Evolutionary conservation across 441 rosid species (phyloP), one percentile per base, ranked within the genome.

Genomic region (Jatropha multifida): DNA sequence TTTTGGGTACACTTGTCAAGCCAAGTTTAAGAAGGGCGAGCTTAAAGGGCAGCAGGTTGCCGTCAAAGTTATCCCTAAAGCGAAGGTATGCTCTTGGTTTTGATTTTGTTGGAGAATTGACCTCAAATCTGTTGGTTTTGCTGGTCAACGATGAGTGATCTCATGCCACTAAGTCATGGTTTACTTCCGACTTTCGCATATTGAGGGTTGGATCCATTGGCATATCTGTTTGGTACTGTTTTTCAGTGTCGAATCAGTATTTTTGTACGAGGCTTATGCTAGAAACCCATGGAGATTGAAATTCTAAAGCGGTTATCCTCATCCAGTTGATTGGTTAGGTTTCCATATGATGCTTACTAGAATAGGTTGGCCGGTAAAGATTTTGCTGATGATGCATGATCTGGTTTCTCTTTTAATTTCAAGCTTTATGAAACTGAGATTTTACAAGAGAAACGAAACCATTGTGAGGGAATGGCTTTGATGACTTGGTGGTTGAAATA

Each of bases 11-110:
- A 94, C 98, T 71, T 90, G 96, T 79, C 78, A 85, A 9, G 98
- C 98, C 18, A 90, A 83, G 90, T 85, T 90, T 63, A 94, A 92
- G 89, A 94, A 91, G 44, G 98, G 97, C 48, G 98, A 90, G 78
- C 88, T 86, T 58, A 94, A 89, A 80, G 97, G 97, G 23, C 96
- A 88, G 65, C 89, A 87, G 76, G 94, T 92, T 52, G 98, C 98
- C 46, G 97, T 94, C 58, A 94, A 94, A 76, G 98, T 94, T 65
- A 92, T 94, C 64, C 97, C 98, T 12, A 94, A 94, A 78, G 80
- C 86, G 2, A 94, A 94, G 97, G 98, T 90, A 68, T 23, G 64
- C 5, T 74, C 8, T 41, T 2, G 2, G 48, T 59, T 52, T 68
- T 71, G 62, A 63, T 60, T 69, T 69, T 46, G 11, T 12, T 46